Conservation (phyloP, 768 basidiomycete species). For the Podaxis sp. region DNA sequence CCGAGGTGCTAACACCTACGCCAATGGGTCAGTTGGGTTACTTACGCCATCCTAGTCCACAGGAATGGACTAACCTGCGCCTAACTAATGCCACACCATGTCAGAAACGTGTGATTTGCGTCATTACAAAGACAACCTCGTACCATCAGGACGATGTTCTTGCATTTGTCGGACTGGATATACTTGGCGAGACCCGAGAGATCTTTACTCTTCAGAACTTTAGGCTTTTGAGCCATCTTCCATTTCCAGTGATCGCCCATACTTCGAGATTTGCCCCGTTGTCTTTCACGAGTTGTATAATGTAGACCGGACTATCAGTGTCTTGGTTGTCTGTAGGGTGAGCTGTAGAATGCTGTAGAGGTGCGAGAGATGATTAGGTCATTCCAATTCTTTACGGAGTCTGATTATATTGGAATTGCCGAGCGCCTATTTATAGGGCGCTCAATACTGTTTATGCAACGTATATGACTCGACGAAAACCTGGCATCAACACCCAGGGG, state of each 20-base stretch:
- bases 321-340: not conserved
- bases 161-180: constrained; percentile 66
- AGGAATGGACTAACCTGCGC: constrained; percentile 51
- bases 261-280: not conserved
- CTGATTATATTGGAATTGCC: not conserved
- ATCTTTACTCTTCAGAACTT: constrained; percentile 28
- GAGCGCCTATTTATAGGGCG: no score
- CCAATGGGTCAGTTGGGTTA: not conserved
- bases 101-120: constrained; percentile 4
- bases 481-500: no score
- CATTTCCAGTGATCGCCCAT: constrained; percentile 1
- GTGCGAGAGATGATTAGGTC: not conserved
- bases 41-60: not conserved
- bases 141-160: constrained; percentile 75
- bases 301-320: not conserved
- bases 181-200: constrained; percentile 52
- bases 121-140: constrained; percentile 19
- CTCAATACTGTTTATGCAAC: no score
- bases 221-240: constrained; percentile 17
- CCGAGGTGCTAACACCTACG: constrained; percentile 73
- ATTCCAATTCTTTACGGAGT: not conserved
- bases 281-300: not conserved
- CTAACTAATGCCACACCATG: constrained; percentile 41
- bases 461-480: no score
- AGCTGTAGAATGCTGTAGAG: no score